Percentiles rank a stretch among this genome's conserved stretches.
Evolutionary conservation across 2,329 filamentous ascomycete genomes (phyloP).

Genomic region (Hawksworthiomyces lignivorus): DNA sequence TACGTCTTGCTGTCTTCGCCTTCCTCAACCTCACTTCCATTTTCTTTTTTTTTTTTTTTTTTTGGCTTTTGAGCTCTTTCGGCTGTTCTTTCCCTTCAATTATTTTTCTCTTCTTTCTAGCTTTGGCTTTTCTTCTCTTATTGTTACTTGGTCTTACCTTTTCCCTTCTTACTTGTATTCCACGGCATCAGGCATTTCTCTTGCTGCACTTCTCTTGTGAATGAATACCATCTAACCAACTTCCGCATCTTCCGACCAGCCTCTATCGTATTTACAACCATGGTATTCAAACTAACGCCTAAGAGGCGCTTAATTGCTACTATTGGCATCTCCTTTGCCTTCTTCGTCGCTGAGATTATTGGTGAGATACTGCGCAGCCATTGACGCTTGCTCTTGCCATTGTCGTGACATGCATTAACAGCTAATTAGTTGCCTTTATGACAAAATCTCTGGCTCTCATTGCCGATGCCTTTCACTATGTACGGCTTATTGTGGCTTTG

Average conservation of each 20-base stretch:
- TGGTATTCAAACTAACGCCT: constrained; percentile 29
- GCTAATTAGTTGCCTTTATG: constrained; percentile 51
- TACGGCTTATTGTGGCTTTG: constrained; percentile 28
- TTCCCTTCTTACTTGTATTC: too few relatives aligned
- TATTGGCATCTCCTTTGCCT: constrained; percentile 41
- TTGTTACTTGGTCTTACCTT: too few relatives aligned
- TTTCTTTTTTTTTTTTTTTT: constrained; percentile 1
- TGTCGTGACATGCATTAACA: neutral
- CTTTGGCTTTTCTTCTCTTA: neutral
- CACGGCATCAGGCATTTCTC: too few relatives aligned
- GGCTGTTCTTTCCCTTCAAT: neutral
- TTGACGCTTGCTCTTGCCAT: neutral
- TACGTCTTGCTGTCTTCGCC: too few relatives aligned
- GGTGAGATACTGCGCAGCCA: constrained; percentile 27
- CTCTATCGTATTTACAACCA: too few relatives aligned
- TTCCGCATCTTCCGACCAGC: too few relatives aligned
- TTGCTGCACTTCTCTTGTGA: too few relatives aligned
- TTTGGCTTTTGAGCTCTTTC: neutral
- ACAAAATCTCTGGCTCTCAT: constrained; percentile 65
- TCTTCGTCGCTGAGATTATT: constrained; percentile 44
- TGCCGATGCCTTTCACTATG: constrained; percentile 74
- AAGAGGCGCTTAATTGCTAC: constrained; percentile 40
- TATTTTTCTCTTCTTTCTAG: neutral
- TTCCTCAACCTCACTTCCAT: neutral
- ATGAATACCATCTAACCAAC: too few relatives aligned